Conservation (phyloP, 176 grass and related monocot species). For the Raddia distichophylla region DNA sequence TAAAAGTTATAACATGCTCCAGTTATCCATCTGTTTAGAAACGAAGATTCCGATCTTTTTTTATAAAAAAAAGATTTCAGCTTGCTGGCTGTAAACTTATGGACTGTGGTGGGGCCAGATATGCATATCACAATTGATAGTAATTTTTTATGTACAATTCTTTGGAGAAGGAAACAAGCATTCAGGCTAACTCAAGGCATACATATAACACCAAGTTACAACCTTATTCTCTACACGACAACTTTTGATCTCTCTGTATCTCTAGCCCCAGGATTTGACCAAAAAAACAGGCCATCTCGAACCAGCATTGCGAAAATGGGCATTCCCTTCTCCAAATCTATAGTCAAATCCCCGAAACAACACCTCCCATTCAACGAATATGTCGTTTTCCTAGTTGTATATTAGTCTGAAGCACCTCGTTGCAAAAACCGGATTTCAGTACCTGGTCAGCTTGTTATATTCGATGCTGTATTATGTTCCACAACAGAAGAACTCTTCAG, state of each 20-base stretch:
- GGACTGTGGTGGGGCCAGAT: background rate
- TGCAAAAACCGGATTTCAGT: constrained; percentile 22
- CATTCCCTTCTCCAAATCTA: background rate
- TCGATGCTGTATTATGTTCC: constrained; percentile 36
- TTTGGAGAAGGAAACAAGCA: background rate
- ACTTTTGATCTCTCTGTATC: background rate
- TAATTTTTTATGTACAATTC: constrained; percentile 15
- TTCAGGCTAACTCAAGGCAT: background rate
- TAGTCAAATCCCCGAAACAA: background rate
- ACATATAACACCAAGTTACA: background rate
- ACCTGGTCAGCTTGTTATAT: constrained; percentile 17
- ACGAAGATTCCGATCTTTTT: background rate
- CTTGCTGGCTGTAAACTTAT: background rate
- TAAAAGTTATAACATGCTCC: background rate
- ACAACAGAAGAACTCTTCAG: constrained; percentile 80
- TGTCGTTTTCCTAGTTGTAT: background rate
- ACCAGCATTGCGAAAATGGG: background rate
- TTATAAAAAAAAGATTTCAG: background rate
- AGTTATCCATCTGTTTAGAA: background rate
- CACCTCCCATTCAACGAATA: background rate
- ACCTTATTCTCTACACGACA: constrained; percentile 14
- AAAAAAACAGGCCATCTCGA: background rate
- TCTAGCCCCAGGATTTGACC: constrained; percentile 17
- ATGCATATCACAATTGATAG: background rate
- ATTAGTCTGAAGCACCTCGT: background rate